phyloP scores from a whole-genome alignment of 2,329 filamentous ascomycete genomes.

The Diplodia scrobiculata region DNA sequence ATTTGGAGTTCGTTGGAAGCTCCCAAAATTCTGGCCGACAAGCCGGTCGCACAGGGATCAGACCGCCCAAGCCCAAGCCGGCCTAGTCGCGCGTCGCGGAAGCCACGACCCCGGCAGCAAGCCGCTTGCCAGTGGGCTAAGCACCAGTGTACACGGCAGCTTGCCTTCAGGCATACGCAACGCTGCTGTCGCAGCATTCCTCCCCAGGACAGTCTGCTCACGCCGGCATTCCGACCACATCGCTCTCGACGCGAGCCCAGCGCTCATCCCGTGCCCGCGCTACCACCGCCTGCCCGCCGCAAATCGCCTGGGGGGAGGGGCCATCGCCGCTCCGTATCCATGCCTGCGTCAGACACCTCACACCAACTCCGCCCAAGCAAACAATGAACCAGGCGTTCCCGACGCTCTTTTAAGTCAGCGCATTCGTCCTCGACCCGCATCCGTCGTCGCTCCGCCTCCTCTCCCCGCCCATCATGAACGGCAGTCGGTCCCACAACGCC shows the following conservation, averaged over 20 bases:
- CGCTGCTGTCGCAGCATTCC: constrained; percentile 13
- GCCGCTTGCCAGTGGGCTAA: constrained; percentile 18
- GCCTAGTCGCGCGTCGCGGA: constrained; percentile 14
- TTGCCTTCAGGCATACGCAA: constrained; percentile 18
- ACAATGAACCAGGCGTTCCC: constrained; percentile 28
- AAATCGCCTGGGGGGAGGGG: constrained; percentile 24
- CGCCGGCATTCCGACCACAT: neutral
- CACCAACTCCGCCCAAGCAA: constrained; percentile 21
- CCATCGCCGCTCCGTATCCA: constrained; percentile 25
- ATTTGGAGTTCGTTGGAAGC: constrained; percentile 1
- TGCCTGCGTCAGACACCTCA: constrained; percentile 27
- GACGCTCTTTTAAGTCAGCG: constrained; percentile 11
- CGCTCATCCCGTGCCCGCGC: constrained; percentile 10
- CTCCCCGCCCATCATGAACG: constrained; percentile 25
- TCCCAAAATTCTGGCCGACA: constrained; percentile 18
- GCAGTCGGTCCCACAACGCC: constrained; percentile 23
- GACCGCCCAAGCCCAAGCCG: neutral
- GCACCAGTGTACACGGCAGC: constrained; percentile 20
- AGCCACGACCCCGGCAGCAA: constrained; percentile 17
- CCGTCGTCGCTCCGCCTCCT: neutral
- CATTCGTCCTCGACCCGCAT: neutral
- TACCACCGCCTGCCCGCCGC: constrained; percentile 10
- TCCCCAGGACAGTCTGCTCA: neutral
- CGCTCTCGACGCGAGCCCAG: constrained; percentile 8
- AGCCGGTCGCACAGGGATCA: constrained; percentile 7